A percentile compares a stretch with the other conserved stretches of the same genome.
phyloP scores from a whole-genome alignment of 139 green algal genomes.

The Chlorella ohadii region DNA sequence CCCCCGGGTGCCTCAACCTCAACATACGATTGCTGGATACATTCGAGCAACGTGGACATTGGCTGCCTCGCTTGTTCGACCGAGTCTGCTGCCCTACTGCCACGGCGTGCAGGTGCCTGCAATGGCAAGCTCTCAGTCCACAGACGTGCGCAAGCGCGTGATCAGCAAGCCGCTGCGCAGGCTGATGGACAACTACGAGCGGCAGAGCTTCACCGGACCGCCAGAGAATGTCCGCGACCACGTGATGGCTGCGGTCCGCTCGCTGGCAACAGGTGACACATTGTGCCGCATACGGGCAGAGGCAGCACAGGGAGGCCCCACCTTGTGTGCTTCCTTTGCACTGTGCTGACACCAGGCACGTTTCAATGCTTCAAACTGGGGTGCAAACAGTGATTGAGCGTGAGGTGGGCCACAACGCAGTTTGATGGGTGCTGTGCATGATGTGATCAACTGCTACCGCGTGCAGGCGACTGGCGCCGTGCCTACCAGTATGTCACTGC shows the following conservation, averaged over 20 bases:
- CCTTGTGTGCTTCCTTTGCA: too few species aligned
- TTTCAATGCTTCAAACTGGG: too few species aligned
- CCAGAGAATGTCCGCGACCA: conserved; percentile 98
- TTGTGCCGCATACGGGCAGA: too few species aligned
- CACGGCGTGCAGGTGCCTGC: conserved; percentile 61
- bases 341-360: too few species aligned
- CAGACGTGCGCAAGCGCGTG: conserved; percentile 50
- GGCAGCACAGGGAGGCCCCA: too few species aligned
- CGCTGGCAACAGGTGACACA: conserved; percentile 42
- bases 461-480: conserved; percentile 85
- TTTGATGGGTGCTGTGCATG: too few species aligned
- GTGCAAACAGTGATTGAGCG: too few species aligned
- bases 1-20: too few species aligned
- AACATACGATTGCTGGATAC: too few species aligned
- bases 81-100: not conserved
- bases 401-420: too few species aligned
- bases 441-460: too few species aligned
- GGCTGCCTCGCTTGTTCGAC: too few species aligned
- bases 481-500: conserved; percentile 69
- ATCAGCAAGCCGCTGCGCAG: conserved; percentile 88
- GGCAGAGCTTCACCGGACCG: conserved; percentile 92
- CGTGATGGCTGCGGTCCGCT: conserved; percentile 88
- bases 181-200: conserved; percentile 95
- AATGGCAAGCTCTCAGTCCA: conserved; percentile 68
- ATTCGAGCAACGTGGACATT: not conserved